phyloP scores from a whole-genome alignment of 208 protist genomes.

The Endotrypanum monterogeii region DNA sequence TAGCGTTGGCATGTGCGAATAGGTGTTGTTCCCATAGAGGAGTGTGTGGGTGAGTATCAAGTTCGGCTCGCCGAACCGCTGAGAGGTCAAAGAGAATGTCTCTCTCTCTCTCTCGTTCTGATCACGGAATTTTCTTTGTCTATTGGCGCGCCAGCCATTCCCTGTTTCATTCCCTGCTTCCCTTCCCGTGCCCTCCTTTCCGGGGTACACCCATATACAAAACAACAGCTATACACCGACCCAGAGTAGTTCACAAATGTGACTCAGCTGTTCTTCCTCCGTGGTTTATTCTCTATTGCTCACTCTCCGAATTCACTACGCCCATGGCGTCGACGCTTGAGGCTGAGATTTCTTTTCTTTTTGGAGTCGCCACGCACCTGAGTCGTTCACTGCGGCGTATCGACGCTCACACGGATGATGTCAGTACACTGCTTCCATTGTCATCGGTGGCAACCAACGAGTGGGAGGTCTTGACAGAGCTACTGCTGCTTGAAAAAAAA shows the following conservation, averaged over 20 bases:
- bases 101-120: neutral
- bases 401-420: neutral
- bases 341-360: conserved; percentile 21
- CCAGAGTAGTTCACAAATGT: too few relatives aligned
- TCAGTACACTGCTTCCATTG: neutral
- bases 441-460: conserved; percentile 7
- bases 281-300: neutral
- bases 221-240: neutral
- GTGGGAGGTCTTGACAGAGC: conserved; percentile 20
- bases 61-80: neutral
- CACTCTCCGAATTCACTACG: too few relatives aligned
- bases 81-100: neutral
- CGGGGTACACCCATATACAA: neutral
- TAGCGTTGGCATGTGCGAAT: neutral
- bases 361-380: conserved; percentile 18
- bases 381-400: neutral
- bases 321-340: conserved; percentile 20
- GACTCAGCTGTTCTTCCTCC: too few relatives aligned
- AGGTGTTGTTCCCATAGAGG: neutral
- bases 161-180: too few relatives aligned
- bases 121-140: too few relatives aligned
- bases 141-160: neutral
- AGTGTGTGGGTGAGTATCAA: neutral
- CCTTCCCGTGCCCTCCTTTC: neutral
- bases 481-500: conserved; percentile 25